Evolutionary conservation across 2,329 filamentous ascomycete species (phyloP), one percentile per base, ranked within the genome.

Genomic region (Orbilia ellipsospora): DNA sequence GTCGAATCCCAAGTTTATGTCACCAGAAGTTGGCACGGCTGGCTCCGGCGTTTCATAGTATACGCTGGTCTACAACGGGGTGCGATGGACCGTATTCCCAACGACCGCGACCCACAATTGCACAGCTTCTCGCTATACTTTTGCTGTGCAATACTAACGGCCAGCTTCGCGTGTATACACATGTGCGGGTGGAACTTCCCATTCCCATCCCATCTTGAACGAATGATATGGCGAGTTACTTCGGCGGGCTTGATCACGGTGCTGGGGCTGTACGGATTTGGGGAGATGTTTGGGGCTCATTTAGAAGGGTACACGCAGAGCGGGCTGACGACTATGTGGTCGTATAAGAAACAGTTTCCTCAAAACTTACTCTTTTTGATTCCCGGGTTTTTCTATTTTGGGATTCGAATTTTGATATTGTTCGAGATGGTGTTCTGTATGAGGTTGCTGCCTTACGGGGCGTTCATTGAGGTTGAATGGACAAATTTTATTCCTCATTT

Each of bases 111-210:
- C 68, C 40, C 77, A 2, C 51, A 65, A 0, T 55, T 70, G 4
- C 75, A 78, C 4, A 20, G 52, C 8, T 45, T 31, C 8, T 28
- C 74, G 0, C 57, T 78, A 1, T 55, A 59, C 2, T 65, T 77
- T 2, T 62, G 55, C 0, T 40, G 72, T 0, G 15, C 79, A 1
- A 57, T 80, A 12, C 51, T 77, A 12, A 8, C 77, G 3, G 66
- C 36, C 0, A 78, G 78, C 44, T 78, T 77, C 48, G 42, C 72
- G 2, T 66, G 69, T 1, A 79, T 80, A 42, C 61, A 62, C 20
- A 31, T 81, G 7, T 2, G 60, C 1, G 80, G 75, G 0, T 81
- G 80, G 81, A 79, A 80, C 59, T 81, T 81, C 23, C 18, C 64
- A 50, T 81, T 81, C 5, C 31, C 31, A 1, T 36, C 31, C 5